A percentile compares a stretch with the other conserved stretches of the same genome.
These are phyloP conservation scores for Gossypium australe DNA, from an alignment of 345 rosid genomes.

Conservation along the genomic window DNA sequence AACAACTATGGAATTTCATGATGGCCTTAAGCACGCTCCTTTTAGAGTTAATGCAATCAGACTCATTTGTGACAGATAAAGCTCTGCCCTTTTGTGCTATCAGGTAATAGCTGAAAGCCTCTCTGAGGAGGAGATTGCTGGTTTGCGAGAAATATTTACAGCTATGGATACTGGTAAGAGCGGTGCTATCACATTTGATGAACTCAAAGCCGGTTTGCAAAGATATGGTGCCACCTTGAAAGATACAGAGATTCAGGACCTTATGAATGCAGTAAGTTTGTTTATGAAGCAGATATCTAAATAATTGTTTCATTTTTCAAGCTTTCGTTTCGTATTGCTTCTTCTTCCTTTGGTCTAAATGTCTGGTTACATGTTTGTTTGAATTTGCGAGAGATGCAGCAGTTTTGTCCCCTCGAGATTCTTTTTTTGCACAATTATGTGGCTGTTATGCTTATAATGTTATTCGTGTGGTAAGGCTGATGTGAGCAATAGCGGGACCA, in stretches of 20 bases:
- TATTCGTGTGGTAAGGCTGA: conserved; percentile 58
- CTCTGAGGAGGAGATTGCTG: conserved; percentile 98
- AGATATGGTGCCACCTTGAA: conserved; percentile 95
- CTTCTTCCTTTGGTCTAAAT: no score
- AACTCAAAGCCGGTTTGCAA: conserved; percentile 91
- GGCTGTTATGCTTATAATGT: conserved; percentile 4
- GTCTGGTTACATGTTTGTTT: no score
- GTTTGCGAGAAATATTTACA: conserved; percentile 84
- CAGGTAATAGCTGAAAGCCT: conserved; percentile 99
- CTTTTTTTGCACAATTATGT: neutral
- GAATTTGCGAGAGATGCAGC: no score
- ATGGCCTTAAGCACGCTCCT: neutral
- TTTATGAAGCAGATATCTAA: neutral
- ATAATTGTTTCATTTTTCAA: neutral
- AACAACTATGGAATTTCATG: neutral
- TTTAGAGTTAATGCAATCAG: neutral
- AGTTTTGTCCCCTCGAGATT: no score
- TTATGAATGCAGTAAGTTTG: conserved; percentile 90
- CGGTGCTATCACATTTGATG: conserved; percentile 97
- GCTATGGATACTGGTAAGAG: conserved; percentile 96
- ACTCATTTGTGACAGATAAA: neutral
- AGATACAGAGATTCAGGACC: conserved; percentile 93
- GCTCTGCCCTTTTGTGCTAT: conserved; percentile 15
- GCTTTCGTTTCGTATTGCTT: neutral
- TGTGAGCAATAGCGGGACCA: conserved; percentile 95